Base-by-base conservation (phyloP, 2,329 filamentous ascomycete genomes). In the Penicillium sp. region DNA sequence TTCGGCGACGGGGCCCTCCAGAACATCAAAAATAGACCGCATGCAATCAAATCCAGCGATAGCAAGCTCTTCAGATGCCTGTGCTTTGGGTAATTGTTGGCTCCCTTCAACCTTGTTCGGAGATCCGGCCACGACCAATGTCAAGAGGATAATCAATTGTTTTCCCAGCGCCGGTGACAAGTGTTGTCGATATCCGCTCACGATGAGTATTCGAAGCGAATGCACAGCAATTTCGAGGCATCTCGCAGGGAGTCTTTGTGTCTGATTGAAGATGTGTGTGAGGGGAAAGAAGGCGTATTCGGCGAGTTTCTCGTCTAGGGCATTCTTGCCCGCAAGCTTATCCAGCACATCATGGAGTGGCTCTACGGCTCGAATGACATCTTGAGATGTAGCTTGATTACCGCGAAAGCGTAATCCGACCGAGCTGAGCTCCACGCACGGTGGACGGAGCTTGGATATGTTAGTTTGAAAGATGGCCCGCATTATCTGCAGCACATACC, bases 231-330 rank as follows among this genome's bases (percentile, higher is more conserved):
- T 75, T 70, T 99, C 94, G 7, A 94, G 77, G 36, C 72, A 75
- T 48, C 83, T 82, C 43, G 89, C 83, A 1, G 92, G 87, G 50
- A 92, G 85, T 44, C 83, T 80, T 58, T 89, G 84, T 62, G 90
- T 88, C 58, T 87, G 83, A 54, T 91, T 87, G 65, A 99, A 87
- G 34, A 97, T 85, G 63, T 94, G 89, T 0, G 91, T 92, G 0
- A 99, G 79, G 0, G 94, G 94, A 59, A 97, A 96, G 78, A 97
- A 97, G 67, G 90, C 83, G 79, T 97, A 99, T 77, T 97, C 92
- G 13, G 92, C 91, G 16, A 97, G 78, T 70, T 92, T 93, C 48
- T 87, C 82, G 70, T 97, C 91, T 16, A 97, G 70, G 1, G 69
- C 64, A 59, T 73, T 66, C 31, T 75, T 71, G 7, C 65, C 66